Percentiles rank a stretch among this genome's conserved stretches.
These are phyloP conservation scores for Stephania yunnanensis DNA, from an alignment of 164 flowering plant genomes.

Conservation along the genomic window DNA sequence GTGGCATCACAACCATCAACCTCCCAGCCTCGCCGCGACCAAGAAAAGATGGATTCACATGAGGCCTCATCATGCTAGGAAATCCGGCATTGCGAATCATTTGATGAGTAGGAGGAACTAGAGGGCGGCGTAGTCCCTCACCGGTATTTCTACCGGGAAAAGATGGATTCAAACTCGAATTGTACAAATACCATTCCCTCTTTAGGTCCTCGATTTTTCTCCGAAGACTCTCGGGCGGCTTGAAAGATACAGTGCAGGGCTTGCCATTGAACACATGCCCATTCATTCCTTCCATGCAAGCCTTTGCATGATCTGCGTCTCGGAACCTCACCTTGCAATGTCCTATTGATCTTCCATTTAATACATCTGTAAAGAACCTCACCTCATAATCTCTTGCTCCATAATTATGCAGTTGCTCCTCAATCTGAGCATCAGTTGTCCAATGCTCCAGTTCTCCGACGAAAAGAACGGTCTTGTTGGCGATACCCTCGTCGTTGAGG, in stretches of 20 bases:
- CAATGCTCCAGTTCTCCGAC: slow-evolving; percentile 89
- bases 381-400: slow-evolving; percentile 58
- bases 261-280: slow-evolving; percentile 76
- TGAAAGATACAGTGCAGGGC: slow-evolving; percentile 76
- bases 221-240: slow-evolving; percentile 60
- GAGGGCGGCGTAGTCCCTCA: too few relatives aligned
- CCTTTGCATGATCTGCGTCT: slow-evolving; percentile 58
- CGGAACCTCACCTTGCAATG: slow-evolving; percentile 82
- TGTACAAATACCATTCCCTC: too few relatives aligned
- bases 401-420: slow-evolving; percentile 59
- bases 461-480: slow-evolving; percentile 68
- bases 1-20: too few relatives aligned
- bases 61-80: too few relatives aligned
- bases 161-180: too few relatives aligned
- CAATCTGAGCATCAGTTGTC: slow-evolving; percentile 84
- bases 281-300: slow-evolving; percentile 89
- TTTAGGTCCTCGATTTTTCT: slow-evolving; percentile 39
- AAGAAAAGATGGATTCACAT: too few relatives aligned
- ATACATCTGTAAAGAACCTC: slow-evolving; percentile 73
- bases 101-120: too few relatives aligned
- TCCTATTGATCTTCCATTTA: slow-evolving; percentile 85
- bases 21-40: too few relatives aligned
- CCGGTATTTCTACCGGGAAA: too few relatives aligned
- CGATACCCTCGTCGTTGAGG: slow-evolving; percentile 70
- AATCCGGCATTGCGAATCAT: too few relatives aligned